A percentile compares a stretch with the other conserved stretches of the same genome.
Evolutionary conservation across 148 eudicot genomes (phyloP).

Genomic region (Beta vulgaris): DNA sequence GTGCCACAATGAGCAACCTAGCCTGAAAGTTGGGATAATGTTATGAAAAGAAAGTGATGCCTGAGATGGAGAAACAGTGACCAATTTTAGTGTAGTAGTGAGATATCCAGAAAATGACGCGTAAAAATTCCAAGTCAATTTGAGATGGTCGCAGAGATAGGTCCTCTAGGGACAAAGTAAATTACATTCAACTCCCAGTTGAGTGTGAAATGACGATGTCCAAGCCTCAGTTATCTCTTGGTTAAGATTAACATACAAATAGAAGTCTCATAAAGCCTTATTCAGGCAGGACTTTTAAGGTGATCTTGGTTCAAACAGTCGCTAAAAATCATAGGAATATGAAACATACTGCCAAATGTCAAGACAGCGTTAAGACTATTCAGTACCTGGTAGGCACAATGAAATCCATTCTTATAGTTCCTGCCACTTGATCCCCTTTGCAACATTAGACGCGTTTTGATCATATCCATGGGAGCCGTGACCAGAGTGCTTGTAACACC

Average conservation of each 20-base stretch:
- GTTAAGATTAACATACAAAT: background rate
- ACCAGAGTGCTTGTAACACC: constrained; percentile 75
- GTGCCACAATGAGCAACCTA: background rate
- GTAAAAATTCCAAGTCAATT: background rate
- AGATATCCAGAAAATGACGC: background rate
- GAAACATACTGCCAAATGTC: background rate
- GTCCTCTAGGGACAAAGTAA: background rate
- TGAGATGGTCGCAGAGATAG: background rate
- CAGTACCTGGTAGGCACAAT: constrained; percentile 80
- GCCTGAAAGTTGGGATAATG: background rate
- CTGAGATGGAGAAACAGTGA: background rate
- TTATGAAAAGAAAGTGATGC: background rate
- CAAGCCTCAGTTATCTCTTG: background rate
- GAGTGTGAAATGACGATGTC: background rate
- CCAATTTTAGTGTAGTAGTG: background rate
- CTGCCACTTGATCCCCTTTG: constrained; percentile 63
- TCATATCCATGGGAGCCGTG: constrained; percentile 86
- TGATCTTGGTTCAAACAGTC: background rate
- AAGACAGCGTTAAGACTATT: constrained; percentile 9
- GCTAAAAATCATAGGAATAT: background rate
- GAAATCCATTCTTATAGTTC: constrained; percentile 71
- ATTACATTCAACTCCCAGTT: background rate
- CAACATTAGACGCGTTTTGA: constrained; percentile 96
- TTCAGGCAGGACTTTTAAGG: background rate
- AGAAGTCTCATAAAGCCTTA: background rate